Conservation (phyloP, 495 filamentous ascomycete species). For the Mytilinidion resinicola region DNA sequence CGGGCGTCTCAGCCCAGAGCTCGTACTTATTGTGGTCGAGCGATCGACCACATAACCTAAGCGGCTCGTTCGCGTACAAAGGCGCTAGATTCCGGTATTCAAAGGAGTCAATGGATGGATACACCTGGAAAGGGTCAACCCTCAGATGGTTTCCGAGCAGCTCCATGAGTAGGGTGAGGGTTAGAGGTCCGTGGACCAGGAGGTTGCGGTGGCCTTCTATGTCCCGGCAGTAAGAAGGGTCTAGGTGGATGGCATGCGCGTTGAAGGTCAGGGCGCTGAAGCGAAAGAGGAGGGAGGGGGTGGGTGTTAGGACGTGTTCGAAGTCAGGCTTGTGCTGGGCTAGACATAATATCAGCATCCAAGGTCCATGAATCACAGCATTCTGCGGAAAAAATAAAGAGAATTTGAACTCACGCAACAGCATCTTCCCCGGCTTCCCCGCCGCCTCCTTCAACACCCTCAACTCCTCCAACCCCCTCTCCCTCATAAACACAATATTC, state of each 20-base stretch:
- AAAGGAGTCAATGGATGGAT: constrained; percentile 43
- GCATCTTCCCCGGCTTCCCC: constrained; percentile 13
- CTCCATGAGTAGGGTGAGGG: constrained; percentile 65
- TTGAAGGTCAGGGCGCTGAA: constrained; percentile 83
- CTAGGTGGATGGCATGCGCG: constrained; percentile 79
- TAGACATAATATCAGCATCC: not conserved
- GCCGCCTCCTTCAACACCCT: constrained; percentile 21
- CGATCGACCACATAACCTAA: constrained; percentile 35
- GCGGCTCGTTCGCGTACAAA: constrained; percentile 60
- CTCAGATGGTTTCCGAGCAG: constrained; percentile 50
- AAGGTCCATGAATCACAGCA: not conserved
- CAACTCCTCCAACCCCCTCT: constrained; percentile 31
- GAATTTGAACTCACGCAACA: constrained; percentile 22
- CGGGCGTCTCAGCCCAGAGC: constrained; percentile 32
- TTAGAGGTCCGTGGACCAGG: constrained; percentile 81
- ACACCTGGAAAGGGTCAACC: constrained; percentile 16
- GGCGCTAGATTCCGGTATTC: constrained; percentile 81
- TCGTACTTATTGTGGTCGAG: constrained; percentile 25
- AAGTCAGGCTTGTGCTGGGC: constrained; percentile 47
- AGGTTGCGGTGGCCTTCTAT: constrained; percentile 68
- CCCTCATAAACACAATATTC: constrained; percentile 57
- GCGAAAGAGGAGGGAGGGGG: constrained; percentile 65
- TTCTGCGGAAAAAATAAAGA: constrained; percentile 9
- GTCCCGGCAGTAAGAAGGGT: constrained; percentile 58
- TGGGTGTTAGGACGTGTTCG: constrained; percentile 55